Evolutionary conservation across 768 basidiomycete genomes (phyloP).

Genomic region (Sarcodon aspratus): DNA sequence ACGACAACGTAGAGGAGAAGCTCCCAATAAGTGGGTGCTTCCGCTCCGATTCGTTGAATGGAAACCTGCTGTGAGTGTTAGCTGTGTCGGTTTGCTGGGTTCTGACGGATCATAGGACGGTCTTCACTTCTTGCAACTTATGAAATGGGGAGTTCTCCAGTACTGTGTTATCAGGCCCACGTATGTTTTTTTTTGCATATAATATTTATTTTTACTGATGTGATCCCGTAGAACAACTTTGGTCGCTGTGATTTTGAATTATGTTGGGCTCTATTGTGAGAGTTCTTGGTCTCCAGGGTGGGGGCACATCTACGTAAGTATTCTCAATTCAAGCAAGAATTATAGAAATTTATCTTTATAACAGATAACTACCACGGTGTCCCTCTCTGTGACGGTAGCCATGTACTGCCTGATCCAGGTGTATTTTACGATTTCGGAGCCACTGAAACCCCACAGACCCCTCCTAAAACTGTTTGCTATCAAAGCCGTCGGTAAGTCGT

Average conservation of each 20-base stretch:
- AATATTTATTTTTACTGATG: background rate
- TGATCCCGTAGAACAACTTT: slow-evolving; percentile 35
- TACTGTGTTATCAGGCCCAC: slow-evolving; percentile 56
- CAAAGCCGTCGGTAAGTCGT: slow-evolving; percentile 53
- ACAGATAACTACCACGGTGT: slow-evolving; percentile 50
- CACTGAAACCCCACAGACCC: slow-evolving; percentile 48
- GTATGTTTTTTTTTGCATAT: slow-evolving; percentile 19
- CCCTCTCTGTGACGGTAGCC: slow-evolving; percentile 60
- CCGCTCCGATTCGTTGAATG: slow-evolving; percentile 52
- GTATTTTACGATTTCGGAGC: slow-evolving; percentile 42
- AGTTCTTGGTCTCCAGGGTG: slow-evolving; percentile 55
- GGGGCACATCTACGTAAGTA: slow-evolving; percentile 56
- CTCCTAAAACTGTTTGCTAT: slow-evolving; percentile 59
- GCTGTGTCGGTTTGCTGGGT: background rate
- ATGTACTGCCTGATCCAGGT: slow-evolving; percentile 75
- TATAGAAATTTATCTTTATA: background rate
- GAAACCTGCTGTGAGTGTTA: slow-evolving; percentile 40
- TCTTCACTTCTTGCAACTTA: slow-evolving; percentile 56
- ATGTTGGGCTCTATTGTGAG: slow-evolving; percentile 62
- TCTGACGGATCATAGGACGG: slow-evolving; percentile 32
- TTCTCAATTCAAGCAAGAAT: background rate
- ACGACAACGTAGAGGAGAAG: slow-evolving; percentile 29
- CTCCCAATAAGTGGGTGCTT: slow-evolving; percentile 52
- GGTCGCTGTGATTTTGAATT: slow-evolving; percentile 49
- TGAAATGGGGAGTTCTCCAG: slow-evolving; percentile 71